Conservation (phyloP, 163 green algal genomes). For the Chlamydomonas reinhardtii region DNA sequence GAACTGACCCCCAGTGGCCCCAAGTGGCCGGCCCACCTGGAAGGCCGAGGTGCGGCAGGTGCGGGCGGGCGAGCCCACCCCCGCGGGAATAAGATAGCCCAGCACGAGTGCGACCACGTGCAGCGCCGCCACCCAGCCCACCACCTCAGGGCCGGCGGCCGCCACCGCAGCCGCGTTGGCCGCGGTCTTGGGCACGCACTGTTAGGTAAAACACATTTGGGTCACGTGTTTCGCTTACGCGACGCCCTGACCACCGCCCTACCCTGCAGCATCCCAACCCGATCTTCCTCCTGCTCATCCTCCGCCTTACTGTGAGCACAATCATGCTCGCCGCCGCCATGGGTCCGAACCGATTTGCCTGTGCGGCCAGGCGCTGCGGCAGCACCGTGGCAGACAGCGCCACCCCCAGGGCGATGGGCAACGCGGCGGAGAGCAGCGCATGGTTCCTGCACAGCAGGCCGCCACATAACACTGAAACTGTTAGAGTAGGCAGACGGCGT, state of each 20-base stretch:
- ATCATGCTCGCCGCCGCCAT: background rate
- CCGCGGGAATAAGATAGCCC: slow-evolving; percentile 20
- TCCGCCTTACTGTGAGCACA: background rate
- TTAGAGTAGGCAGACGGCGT: no score
- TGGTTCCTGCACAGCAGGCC: background rate
- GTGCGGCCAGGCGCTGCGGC: background rate
- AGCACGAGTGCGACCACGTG: slow-evolving; percentile 13
- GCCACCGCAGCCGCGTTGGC: background rate
- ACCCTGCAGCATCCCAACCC: no score
- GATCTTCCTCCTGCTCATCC: no score
- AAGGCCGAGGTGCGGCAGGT: slow-evolving; percentile 26
- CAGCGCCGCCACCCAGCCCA: background rate
- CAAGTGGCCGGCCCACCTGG: background rate
- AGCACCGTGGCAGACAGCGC: background rate
- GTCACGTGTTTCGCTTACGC: no score
- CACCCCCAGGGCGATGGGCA: background rate
- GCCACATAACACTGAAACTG: no score
- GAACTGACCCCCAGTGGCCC: no score
- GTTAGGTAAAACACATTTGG: no score
- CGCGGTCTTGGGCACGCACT: background rate
- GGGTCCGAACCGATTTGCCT: background rate
- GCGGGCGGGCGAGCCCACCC: background rate
- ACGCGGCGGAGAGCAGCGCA: background rate
- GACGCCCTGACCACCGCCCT: no score
- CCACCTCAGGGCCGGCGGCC: background rate